Evolutionary conservation across 2,329 filamentous ascomycete genomes (phyloP), one percentile per base, ranked within the genome.

Genomic region (Cladosporium sp.): DNA sequence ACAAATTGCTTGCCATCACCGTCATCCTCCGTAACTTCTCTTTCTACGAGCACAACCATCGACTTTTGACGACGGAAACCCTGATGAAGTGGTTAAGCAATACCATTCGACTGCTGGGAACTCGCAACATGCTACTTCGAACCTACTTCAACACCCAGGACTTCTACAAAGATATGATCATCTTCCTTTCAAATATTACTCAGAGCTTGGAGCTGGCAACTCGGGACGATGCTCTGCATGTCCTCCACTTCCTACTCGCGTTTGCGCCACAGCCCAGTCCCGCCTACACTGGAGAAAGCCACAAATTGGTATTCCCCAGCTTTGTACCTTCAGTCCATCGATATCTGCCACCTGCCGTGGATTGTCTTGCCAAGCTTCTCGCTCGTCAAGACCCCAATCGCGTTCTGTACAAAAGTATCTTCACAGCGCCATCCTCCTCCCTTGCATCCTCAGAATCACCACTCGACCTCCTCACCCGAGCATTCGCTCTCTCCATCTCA

Each of bases 141-240:
- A 90, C 86, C 3, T 83, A 94, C 63, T 80, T 83, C 68, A 96
- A 97, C 73, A 94, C 89, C 0, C 78, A 97, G 63, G 94, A 99
- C 73, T 93, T 97, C 67, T 96, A 97, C 90, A 99, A 99, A 75
- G 94, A 99, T 71, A 79, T 91, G 28, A 84, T 97, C 58, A 87
- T 91, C 15, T 85, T 96, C 64, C 79, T 99, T 56, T 97, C 93
- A 57, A 97, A 99, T 71, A 66, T 73, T 60, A 84, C 95, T 48
- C 86, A 91, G 7, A 83, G 84, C 9, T 83, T 97, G 53, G 88
- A 93, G 68, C 79, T 99, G 37, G 88, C 91, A 1, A 88, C 88
- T 19, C 87, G 89, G 61, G 92, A 97, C 68, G 92, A 97, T 70
- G 92, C 92, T 0, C 78, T 91, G 37, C 91, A 89, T 66, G 79